phyloP scores from a whole-genome alignment of 1,139 yeast genomes.

The Saccharomyces hybrid region DNA sequence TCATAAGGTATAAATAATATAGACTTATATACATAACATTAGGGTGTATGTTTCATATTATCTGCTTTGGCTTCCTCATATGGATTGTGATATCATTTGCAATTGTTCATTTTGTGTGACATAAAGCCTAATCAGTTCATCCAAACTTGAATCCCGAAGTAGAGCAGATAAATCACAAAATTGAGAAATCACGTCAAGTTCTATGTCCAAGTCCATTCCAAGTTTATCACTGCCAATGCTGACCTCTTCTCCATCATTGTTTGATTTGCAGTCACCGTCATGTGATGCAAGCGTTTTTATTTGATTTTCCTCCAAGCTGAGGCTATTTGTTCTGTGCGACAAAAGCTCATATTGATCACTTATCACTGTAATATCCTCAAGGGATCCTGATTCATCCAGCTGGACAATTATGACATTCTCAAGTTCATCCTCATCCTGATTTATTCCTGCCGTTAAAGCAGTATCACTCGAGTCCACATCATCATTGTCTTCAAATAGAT shows the following conservation, averaged over 20 bases:
- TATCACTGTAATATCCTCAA: slow-evolving; percentile 24
- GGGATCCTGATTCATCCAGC: slow-evolving; percentile 22
- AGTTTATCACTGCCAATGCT: neutral
- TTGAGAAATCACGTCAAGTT: slow-evolving; percentile 29
- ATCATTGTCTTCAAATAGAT: slow-evolving; percentile 31
- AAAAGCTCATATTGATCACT: slow-evolving; percentile 30
- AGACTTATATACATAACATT: neutral
- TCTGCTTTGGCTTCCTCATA: neutral
- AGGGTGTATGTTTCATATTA: too few relatives aligned
- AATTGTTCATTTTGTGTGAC: slow-evolving; percentile 35
- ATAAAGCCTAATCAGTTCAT: slow-evolving; percentile 33
- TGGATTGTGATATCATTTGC: slow-evolving; percentile 4
- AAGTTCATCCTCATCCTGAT: slow-evolving; percentile 13
- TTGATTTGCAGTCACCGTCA: neutral
- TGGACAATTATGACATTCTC: slow-evolving; percentile 33
- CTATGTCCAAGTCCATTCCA: slow-evolving; percentile 16
- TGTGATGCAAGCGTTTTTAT: neutral
- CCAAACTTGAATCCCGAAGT: slow-evolving; percentile 19
- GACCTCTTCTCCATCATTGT: neutral
- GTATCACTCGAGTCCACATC: slow-evolving; percentile 3
- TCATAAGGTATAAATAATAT: slow-evolving; percentile 7
- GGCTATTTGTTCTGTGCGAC: slow-evolving; percentile 10
- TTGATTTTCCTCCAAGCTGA: neutral
- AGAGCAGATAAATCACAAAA: slow-evolving; percentile 15
- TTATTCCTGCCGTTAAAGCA: neutral